phyloP scores from a whole-genome alignment of 2,329 filamentous ascomycete genomes.

The Coniochaeta hoffmannii region DNA sequence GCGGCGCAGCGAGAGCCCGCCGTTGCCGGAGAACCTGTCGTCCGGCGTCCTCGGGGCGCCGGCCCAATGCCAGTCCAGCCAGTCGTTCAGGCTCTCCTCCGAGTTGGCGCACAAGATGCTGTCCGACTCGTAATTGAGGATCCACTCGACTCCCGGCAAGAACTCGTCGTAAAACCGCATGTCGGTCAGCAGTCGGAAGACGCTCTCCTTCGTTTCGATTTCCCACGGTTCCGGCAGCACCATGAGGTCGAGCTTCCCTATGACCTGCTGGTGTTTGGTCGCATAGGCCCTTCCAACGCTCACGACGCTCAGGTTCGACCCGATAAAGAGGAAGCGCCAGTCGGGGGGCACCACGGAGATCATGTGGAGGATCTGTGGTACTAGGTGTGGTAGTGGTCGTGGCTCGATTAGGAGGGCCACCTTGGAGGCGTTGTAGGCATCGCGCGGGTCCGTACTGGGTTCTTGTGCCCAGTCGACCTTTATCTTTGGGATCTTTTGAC shows the following conservation, averaged over 20 bases:
- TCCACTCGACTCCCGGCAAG: conserved; percentile 42
- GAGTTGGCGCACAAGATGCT: conserved; percentile 50
- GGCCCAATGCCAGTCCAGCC: conserved; percentile 47
- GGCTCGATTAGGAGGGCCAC: conserved; percentile 45
- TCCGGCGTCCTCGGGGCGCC: conserved; percentile 36
- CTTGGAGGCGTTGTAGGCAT: conserved; percentile 39
- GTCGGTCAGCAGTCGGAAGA: conserved; percentile 41
- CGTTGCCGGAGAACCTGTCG: conserved; percentile 43
- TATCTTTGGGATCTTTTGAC: conserved; percentile 29
- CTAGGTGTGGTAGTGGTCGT: conserved; percentile 38
- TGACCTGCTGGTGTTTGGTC: conserved; percentile 38
- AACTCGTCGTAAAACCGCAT: conserved; percentile 45
- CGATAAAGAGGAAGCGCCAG: conserved; percentile 47
- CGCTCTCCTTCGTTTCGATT: conserved; percentile 37
- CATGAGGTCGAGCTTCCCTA: conserved; percentile 44
- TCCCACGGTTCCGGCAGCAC: conserved; percentile 39
- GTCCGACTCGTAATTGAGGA: conserved; percentile 48
- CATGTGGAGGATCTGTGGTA: conserved; percentile 44
- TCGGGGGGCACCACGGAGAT: conserved; percentile 43
- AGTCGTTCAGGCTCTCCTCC: conserved; percentile 41
- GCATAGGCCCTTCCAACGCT: conserved; percentile 36
- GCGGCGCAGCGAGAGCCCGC: conserved; percentile 45
- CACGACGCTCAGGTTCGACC: conserved; percentile 38
- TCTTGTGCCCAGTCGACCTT: conserved; percentile 30
- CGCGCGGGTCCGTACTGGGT: conserved; percentile 19